Base-by-base conservation (phyloP, 768 basidiomycete genomes). In the Termitomyces bulborhizus region DNA sequence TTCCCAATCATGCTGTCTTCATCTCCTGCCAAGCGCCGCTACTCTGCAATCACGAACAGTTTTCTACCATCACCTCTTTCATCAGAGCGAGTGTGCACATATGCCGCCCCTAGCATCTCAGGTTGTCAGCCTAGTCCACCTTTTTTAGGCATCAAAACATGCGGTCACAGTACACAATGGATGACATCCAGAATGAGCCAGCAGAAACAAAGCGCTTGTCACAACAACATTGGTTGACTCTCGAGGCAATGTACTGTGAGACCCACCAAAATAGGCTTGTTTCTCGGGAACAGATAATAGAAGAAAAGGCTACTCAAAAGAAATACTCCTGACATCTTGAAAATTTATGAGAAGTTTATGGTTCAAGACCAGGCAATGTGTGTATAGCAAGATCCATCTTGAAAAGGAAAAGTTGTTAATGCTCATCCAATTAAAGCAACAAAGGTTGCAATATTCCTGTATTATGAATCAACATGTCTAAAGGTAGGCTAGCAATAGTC, bases 341-440 rank as follows among this genome's bases (percentile, higher is more conserved):
- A 16, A 34, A 43, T n/a, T 13, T 53, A 53, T 53, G 51, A 43
- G 13, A 31, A 31, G 6, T 53, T 53, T 26, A 43, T 43, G 31
- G 41, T 15, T 6, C 3, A 8, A 5, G 42, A 51, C 24, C 40
- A 53, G 16, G 31, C 34, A 13, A 21, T 29, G 18, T 18, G 29
- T 27, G 13, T 4, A 36, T 34, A 53, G 21, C n/a, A 46, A 21
- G 32, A 53, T 46, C 52, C 43, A 36, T 16, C 18, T 1, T 53
- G n/a, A n/a, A n/a, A n/a, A n/a, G n/a, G 52, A 34, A 46, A 12
- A 4, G 9, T 39, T 18, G 43, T 53, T 26, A 15, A 44, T 4
- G 44, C 52, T 6, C 52, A 53, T 32, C 52, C 52, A 11, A 53
- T 53, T 41, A 53, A 43, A 6, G 52, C 43, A 34, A 53, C 52